Base-by-base conservation (phyloP, 2,329 filamentous ascomycete species). In the Arthroderma sp. region DNA sequence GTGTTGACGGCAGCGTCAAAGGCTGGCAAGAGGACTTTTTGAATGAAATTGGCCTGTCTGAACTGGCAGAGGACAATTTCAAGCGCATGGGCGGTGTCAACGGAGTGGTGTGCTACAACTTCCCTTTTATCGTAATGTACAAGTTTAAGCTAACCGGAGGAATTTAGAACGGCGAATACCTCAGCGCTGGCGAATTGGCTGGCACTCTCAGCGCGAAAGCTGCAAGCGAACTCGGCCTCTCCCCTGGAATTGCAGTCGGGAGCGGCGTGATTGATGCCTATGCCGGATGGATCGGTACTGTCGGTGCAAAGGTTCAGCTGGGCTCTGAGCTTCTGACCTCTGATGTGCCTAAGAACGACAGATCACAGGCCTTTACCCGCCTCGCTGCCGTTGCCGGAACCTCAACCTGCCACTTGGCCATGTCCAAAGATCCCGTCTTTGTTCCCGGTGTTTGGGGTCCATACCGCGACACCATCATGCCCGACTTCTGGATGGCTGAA, bases 211-310 rank as follows among this genome's bases (percentile, higher is more conserved):
- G 83, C 57, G 82, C 89, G 51, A 83, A 83, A 57, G 88, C 91
- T 4, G 85, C 83, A 10, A 66, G 72, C 40, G 83, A 95, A 52
- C 78, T 98, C 49, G 89, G 91, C 5, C 74, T 98, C 3, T 82
- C 82, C 4, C 73, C 82, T 15, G 89, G 88, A 34, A 91, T 95
- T 54, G 86, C 91, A 11, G 83, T 98, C 45, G 91, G 91, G 44
- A 94, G 86, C 58, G 88, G 88, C 63, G 91, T 98, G 51, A 98
- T 98, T 58, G 91, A 98, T 62, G 91, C 91, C 11, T 98, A 98
- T 58, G 91, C 91, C 48, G 91, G 91, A 51, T 98, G 91, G 91
- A 91, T 98, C 54, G 91, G 91, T 49, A 96, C 91, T 1, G 91
- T 98, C n/a, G 91, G 91, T 47, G 89, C 91, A 49, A 95, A 95